Base-by-base conservation (phyloP, 768 basidiomycete genomes). In the Macrolepiota fuliginosa region DNA sequence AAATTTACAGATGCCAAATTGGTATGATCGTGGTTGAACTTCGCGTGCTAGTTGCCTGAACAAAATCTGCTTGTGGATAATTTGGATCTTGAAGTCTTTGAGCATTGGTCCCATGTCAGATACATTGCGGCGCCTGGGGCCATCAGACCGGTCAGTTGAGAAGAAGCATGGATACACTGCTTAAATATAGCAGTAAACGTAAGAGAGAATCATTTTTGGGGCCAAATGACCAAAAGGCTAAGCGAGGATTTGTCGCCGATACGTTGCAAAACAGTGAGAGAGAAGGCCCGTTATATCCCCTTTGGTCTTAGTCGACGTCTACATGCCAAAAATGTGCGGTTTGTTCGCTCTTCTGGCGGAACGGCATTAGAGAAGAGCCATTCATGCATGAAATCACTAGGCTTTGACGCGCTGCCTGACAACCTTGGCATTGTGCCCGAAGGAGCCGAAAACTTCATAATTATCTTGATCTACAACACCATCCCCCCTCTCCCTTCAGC, bases 101-200 rank as follows among this genome's bases (percentile, higher is more conserved):
- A 32, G 47, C 22, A 39, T 50, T 39, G 36, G 47, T 40, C 46
- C 32, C 57, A 58, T 58, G 47, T 19, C 49, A 39, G 35, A 10
- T 19, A 40, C 17, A 39, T 19, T 25, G 24, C 24, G 53, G 35
- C n/a, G 40, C 22, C 24, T 22, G 35, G 19, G 45, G 17, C 15
- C 25, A 52, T 60, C 39, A 60, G 58, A 35, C 58, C 13, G 24
- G 42, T 29, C 40, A 46, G 29, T 19, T 19, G 39, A 47, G 52
- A 22, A 32, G 19, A 32, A 54, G 53, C 53, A 24, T 40, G 53
- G 5, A 36, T 54, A 60, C 11, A 15, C 42, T 50, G 17, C 15
- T 58, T 46, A 58, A 32, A 35, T 58, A 58, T 58, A 50, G 57
- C 36, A n/a, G 46, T 12, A 19, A 58, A 50, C 35, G 57, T 24